Percentiles rank a stretch among this genome's conserved stretches.
Evolutionary conservation across 2,329 filamentous ascomycete species (phyloP).

Genomic region (Botrytis hyacinthi): DNA sequence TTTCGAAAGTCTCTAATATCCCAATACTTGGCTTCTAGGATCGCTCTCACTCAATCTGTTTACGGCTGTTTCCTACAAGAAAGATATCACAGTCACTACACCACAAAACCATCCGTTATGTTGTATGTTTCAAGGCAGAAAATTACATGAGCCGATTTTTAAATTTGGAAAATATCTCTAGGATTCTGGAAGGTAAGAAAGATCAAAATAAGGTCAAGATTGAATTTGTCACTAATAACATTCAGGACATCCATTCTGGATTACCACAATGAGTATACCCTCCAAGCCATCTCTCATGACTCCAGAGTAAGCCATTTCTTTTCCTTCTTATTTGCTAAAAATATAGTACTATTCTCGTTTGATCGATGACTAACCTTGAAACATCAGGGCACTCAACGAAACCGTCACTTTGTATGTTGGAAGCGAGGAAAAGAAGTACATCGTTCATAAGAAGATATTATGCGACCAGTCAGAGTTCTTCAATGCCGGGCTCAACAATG

Average conservation of each 20-base stretch:
- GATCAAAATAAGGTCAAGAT: not conserved
- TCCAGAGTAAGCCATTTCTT: not conserved
- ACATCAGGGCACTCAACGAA: not conserved
- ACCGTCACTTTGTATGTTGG: slow-evolving; percentile 25
- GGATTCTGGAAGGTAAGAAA: no score
- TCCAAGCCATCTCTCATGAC: not conserved
- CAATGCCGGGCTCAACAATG: slow-evolving; percentile 3
- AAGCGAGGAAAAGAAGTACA: slow-evolving; percentile 14
- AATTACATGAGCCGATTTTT: no score
- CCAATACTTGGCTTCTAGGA: no score
- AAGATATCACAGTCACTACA: no score
- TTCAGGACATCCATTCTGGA: not conserved
- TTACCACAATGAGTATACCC: not conserved
- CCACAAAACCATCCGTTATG: no score
- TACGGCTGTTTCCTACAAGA: no score
- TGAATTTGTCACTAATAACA: not conserved
- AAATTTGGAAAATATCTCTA: no score
- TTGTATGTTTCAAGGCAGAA: no score
- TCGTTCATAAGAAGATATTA: slow-evolving; percentile 26
- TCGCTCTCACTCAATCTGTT: no score
- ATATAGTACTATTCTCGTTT: no score
- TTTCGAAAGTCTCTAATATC: no score
- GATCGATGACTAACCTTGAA: not conserved
- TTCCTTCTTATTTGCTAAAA: not conserved
- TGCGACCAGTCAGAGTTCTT: slow-evolving; percentile 26